phyloP scores from a whole-genome alignment of 176 grass and related monocot genomes.

The Hyparrhenia diplandra region DNA sequence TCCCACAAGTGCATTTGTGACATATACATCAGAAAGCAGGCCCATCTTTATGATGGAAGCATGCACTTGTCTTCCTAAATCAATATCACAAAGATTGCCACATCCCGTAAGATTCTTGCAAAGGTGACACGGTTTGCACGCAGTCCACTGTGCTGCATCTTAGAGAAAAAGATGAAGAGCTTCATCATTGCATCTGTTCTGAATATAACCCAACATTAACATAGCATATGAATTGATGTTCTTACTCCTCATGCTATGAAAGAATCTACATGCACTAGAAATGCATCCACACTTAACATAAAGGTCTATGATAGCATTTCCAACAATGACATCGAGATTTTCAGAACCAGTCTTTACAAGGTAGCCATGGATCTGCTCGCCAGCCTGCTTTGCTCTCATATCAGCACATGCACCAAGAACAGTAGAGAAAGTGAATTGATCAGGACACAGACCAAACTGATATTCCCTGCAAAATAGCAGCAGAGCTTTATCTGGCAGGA shows the following conservation, averaged over 20 bases:
- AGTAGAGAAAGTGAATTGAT: constrained; percentile 76
- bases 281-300: constrained; percentile 82
- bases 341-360: constrained; percentile 71
- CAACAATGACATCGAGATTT: constrained; percentile 59
- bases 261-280: constrained; percentile 70
- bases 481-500: constrained; percentile 63
- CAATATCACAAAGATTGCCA: constrained; percentile 60
- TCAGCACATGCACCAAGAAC: constrained; percentile 73
- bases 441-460: constrained; percentile 54
- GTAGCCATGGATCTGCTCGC: constrained; percentile 77
- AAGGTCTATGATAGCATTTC: constrained; percentile 80
- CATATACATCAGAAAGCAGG: constrained; percentile 83
- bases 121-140: constrained; percentile 64
- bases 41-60: constrained; percentile 91
- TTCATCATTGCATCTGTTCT: constrained; percentile 70
- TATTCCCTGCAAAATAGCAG: constrained; percentile 65
- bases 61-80: constrained; percentile 88
- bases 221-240: constrained; percentile 81
- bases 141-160: constrained; percentile 84
- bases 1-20: constrained; percentile 76
- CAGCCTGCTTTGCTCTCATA: constrained; percentile 55
- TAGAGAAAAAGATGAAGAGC: constrained; percentile 66
- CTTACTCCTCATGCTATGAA: constrained; percentile 72
- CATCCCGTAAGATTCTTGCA: constrained; percentile 75
- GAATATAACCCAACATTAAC: constrained; percentile 71